phyloP scores from a whole-genome alignment of 768 basidiomycete species.

The Rhodotorula graminis region DNA sequence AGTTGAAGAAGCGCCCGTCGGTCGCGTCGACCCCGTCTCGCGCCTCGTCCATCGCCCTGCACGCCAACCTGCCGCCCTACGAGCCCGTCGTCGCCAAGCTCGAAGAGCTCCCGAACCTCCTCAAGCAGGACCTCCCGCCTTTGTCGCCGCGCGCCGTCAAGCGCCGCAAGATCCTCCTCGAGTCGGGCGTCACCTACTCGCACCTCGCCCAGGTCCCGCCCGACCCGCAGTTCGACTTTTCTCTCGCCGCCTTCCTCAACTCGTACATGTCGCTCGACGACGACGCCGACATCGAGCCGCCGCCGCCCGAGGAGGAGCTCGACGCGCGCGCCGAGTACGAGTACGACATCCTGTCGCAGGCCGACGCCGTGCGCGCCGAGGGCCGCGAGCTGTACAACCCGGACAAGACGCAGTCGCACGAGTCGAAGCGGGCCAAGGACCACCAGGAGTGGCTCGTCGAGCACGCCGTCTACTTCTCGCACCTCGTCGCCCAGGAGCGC shows the following conservation, averaged over 20 bases:
- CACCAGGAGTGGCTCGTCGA: conserved; percentile 48
- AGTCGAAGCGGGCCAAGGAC: conserved; percentile 39
- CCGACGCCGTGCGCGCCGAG: conserved; percentile 51
- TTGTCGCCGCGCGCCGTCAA: conserved; percentile 16
- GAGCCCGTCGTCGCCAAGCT: conserved; percentile 16
- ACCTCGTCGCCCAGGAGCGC: conserved; percentile 48
- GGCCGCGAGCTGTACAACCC: conserved; percentile 53
- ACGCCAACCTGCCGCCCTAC: conserved; percentile 8
- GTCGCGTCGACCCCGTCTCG: conserved; percentile 9
- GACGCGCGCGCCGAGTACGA: conserved; percentile 51
- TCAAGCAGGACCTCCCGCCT: conserved; percentile 29
- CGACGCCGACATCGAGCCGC: conserved; percentile 49
- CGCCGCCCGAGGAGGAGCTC: conserved; percentile 39
- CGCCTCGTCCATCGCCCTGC: conserved; percentile 21
- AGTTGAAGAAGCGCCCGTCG: conserved; percentile 15
- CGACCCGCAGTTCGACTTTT: conserved; percentile 54
- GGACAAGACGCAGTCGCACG: conserved; percentile 43
- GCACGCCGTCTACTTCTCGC: conserved; percentile 46
- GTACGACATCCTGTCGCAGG: conserved; percentile 52
- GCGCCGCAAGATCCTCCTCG: conserved; percentile 30
- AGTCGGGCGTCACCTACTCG: conserved; percentile 54
- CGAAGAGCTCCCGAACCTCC: conserved; percentile 14
- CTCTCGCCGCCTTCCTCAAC: conserved; percentile 57
- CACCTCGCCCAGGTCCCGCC: conserved; percentile 65
- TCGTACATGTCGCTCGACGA: conserved; percentile 60